phyloP scores from a whole-genome alignment of 2,329 filamentous ascomycete species.

The Allantophomopsis lycopodina region DNA sequence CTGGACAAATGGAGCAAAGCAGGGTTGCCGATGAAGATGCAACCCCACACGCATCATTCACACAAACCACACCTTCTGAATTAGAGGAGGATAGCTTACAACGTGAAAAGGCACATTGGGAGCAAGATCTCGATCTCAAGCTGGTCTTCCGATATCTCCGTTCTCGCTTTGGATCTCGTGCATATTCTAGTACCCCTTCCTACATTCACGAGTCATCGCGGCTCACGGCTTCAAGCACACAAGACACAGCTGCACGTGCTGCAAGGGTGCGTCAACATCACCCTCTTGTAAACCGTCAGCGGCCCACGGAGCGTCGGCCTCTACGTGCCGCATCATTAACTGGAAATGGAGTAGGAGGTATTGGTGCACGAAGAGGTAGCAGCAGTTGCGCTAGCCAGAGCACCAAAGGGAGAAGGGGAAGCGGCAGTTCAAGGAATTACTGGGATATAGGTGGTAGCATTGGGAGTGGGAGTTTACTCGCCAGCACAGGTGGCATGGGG shows the following conservation, averaged over 20 bases:
- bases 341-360: conserved; percentile 30
- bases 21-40: conserved; percentile 6
- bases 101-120: conserved; percentile 67
- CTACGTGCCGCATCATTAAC: conserved; percentile 31
- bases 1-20: conserved; percentile 2
- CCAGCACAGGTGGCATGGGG: conserved; percentile 53
- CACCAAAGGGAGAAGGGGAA: conserved; percentile 56
- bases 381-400: conserved; percentile 82
- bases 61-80: conserved; percentile 4
- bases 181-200: conserved; percentile 22
- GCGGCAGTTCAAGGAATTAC: conserved; percentile 70
- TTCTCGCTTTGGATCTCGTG: conserved; percentile 52
- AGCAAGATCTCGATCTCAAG: conserved; percentile 78
- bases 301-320: conserved; percentile 32
- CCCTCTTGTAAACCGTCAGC: conserved; percentile 55
- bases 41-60: conserved; percentile 8
- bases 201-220: conserved; percentile 27
- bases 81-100: conserved; percentile 1
- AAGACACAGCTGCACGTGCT: conserved; percentile 61
- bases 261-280: conserved; percentile 82
- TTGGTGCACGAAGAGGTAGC: conserved; percentile 25
- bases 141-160: conserved; percentile 84
- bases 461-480: conserved; percentile 60
- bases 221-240: conserved; percentile 33
- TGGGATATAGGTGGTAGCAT: conserved; percentile 76